Conservation (phyloP, 2,329 filamentous ascomycete species). For the Claviceps sp. region DNA sequence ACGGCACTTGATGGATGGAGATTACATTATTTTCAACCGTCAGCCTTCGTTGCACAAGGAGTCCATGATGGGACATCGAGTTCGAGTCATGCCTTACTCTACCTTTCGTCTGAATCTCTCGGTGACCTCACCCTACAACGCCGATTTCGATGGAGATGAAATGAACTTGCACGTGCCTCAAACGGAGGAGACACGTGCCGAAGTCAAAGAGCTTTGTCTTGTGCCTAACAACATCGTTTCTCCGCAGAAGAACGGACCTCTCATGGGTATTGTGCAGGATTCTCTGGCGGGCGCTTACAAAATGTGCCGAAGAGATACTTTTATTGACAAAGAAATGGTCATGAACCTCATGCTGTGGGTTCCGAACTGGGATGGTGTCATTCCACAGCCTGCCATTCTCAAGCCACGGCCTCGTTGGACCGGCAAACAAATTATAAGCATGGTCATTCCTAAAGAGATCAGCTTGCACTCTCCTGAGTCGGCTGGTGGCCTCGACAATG, state of each 20-base stretch:
- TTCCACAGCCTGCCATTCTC: conserved; percentile 84
- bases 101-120: conserved; percentile 96
- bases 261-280: conserved; percentile 99
- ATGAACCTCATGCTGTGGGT: conserved; percentile 99
- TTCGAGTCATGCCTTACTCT: conserved; percentile 96
- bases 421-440: conserved; percentile 91
- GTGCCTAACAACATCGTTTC: conserved; percentile 99
- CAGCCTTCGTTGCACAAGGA: conserved; percentile 98
- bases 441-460: conserved; percentile 78
- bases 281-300: conserved; percentile 95
- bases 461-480: conserved; percentile 58
- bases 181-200: conserved; percentile 88
- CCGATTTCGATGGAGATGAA: conserved; percentile 98
- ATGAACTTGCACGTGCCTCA: conserved; percentile 99
- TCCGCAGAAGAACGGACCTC: conserved; percentile 85
- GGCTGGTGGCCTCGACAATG: conserved; percentile 23
- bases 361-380: conserved; percentile 90
- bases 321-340: conserved; percentile 77
- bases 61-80: conserved; percentile 99
- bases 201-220: conserved; percentile 88
- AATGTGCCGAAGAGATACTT: conserved; percentile 82
- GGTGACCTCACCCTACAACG: conserved; percentile 97
- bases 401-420: conserved; percentile 93
- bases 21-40: conserved; percentile 99
- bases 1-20: conserved; percentile 86